Conservation (phyloP, 108 stramenopile genomes). For the Conticribra guillardii region DNA sequence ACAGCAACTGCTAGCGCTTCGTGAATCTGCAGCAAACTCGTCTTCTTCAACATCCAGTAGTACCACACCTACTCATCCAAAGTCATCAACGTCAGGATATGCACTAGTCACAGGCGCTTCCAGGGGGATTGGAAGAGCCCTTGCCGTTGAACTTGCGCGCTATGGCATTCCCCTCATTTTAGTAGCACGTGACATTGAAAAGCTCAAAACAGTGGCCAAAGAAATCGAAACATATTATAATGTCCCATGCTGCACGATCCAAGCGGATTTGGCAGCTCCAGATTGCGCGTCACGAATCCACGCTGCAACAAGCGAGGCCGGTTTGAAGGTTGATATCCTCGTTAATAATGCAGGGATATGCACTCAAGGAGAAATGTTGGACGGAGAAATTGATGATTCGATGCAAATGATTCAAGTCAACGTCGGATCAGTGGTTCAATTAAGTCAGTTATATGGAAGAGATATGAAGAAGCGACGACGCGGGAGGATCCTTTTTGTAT, state of each 20-base stretch:
- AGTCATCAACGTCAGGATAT: constrained; percentile 46
- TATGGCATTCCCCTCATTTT: constrained; percentile 85
- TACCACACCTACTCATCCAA: constrained; percentile 3
- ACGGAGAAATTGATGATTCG: constrained; percentile 44
- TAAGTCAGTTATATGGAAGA: constrained; percentile 73
- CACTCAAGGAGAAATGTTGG: constrained; percentile 60
- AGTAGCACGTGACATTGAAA: constrained; percentile 74
- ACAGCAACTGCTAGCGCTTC: constrained; percentile 54
- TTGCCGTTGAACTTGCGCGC: constrained; percentile 85
- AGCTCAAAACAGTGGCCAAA: constrained; percentile 61
- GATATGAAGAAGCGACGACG: constrained; percentile 80
- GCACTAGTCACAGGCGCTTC: constrained; percentile 88
- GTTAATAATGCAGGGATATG: constrained; percentile 86
- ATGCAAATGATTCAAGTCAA: constrained; percentile 74
- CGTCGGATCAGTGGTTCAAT: constrained; percentile 55
- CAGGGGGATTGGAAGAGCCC: constrained; percentile 79
- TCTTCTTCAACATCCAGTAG: too few relatives aligned
- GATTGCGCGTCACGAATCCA: constrained; percentile 68
- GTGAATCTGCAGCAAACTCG: constrained; percentile 21
- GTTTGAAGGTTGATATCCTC: constrained; percentile 76
- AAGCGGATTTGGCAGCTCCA: constrained; percentile 71
- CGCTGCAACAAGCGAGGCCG: constrained; percentile 66
- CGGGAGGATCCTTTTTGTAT: constrained; percentile 83
- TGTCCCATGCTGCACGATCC: constrained; percentile 73
- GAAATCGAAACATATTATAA: constrained; percentile 86